Base-by-base conservation (phyloP, 306 rosid species). In the Fragaria ananassa region DNA sequence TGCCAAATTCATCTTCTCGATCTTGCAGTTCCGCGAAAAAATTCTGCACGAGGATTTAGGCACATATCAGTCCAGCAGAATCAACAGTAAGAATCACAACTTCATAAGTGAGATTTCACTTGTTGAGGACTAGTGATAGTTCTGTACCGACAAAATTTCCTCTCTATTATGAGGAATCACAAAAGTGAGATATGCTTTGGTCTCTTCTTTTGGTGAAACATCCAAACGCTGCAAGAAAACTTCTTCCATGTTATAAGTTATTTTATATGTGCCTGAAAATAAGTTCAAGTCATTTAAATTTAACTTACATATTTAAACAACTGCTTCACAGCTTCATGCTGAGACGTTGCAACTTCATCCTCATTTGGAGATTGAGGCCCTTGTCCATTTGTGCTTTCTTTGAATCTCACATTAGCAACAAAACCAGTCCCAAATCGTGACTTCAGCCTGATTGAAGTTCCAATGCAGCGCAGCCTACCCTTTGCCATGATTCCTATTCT, bases 401-500 rank as follows among this genome's bases (percentile, higher is more conserved):
- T 8, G 74, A 95, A 90, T 83, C 89, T 86, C 73, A 95, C 86
- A 70, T 89, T 85, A 41, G 88, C 91, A 13, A 88, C 65, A 77
- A 90, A 95, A 71, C 98, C 96, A 71, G 93, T 82, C 50, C 98
- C 98, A 75, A 90, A 90, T 68, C 87, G 85, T 1, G 96, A 90
- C 87, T 92, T 94, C 86, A 92, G 85, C 82, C 96, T 81, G 81
- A 86, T 85, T 39, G 96, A 90, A 78, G 90, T 94, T 50, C 98
- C 98, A 78, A 92, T 90, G 77, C 98, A 94, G 29, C 90, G 87
- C 39, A 94, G 95, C 87, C 81, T 89, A 69, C 98, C 98, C 83
- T 92, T 92, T 27, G 97, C 96, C 97, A 92, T 94, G 75, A 92
- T 94, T 76, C 95, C 97, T 35, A 94, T 92, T 76, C 96, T 87